These are phyloP conservation scores for Globisporangium irregulare DNA, from an alignment of 352 stramenopile species.

Conservation along the genomic window DNA sequence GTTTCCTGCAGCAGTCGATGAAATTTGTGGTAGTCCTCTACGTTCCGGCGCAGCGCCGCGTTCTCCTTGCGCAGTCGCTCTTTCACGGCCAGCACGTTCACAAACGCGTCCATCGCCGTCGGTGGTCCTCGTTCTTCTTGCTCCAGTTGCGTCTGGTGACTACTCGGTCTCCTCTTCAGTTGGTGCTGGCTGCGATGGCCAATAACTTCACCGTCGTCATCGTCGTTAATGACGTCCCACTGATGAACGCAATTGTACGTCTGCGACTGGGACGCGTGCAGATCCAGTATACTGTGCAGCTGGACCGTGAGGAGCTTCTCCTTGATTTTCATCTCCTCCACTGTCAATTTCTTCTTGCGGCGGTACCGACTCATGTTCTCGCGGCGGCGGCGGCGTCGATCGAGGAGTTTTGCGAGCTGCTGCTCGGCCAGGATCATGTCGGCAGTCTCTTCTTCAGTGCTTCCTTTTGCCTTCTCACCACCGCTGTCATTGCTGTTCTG, in stretches of 20 bases:
- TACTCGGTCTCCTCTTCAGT: not conserved
- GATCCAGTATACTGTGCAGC: constrained; percentile 30
- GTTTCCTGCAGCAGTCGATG: constrained; percentile 12
- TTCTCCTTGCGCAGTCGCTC: constrained; percentile 36
- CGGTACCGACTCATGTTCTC: constrained; percentile 50
- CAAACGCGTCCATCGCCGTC: constrained; percentile 4
- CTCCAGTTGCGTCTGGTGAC: not conserved
- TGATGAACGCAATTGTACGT: not conserved
- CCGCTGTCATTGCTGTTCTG: not conserved
- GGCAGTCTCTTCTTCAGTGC: not conserved
- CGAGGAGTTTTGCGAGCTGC: not conserved
- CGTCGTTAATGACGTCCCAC: constrained; percentile 7
- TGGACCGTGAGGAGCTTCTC: constrained; percentile 31
- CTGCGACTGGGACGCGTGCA: constrained; percentile 17
- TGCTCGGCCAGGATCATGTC: not conserved
- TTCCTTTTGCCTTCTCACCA: too few species aligned
- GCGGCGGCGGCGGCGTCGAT: constrained; percentile 27
- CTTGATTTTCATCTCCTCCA: constrained; percentile 29
- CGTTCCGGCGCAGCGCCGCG: constrained; percentile 23
- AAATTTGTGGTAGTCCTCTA: constrained; percentile 28
- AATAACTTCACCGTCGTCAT: not conserved
- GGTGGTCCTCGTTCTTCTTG: not conserved
- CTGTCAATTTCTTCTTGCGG: constrained; percentile 41
- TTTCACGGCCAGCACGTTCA: constrained; percentile 4
- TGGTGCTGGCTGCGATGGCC: not conserved